Evolutionary conservation across 1,284 basidiomycete species (phyloP).

Genomic region (Porogramme epimiltina): DNA sequence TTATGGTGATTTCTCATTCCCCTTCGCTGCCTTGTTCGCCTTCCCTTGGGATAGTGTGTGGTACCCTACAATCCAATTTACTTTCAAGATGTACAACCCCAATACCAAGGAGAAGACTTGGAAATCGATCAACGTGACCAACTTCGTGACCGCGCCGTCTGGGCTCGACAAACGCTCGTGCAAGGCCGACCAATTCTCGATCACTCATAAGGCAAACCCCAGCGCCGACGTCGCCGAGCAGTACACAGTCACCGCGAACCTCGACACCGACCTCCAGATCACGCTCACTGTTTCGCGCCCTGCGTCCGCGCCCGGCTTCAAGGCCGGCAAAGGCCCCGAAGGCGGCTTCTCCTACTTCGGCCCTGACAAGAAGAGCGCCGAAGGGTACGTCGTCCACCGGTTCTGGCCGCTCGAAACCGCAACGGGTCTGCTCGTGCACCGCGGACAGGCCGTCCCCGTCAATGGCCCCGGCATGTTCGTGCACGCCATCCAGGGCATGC

Average conservation of each 20-base stretch:
- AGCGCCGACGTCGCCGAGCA: conserved; percentile 70
- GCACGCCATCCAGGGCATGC: conserved; percentile 98
- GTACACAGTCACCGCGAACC: conserved; percentile 83
- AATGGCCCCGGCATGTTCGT: conserved; percentile 90
- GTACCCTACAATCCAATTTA: conserved; percentile 96
- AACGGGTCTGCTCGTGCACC: conserved; percentile 72
- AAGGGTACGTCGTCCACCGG: conserved; percentile 89
- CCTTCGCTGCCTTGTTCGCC: conserved; percentile 4
- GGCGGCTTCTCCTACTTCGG: conserved; percentile 96
- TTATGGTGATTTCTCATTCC: neutral
- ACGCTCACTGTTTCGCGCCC: conserved; percentile 76
- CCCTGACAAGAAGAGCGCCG: conserved; percentile 67
- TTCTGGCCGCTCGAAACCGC: conserved; percentile 84
- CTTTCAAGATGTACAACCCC: conserved; percentile 89
- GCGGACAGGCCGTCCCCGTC: conserved; percentile 69
- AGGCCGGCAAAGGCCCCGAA: conserved; percentile 85
- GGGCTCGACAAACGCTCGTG: conserved; percentile 84
- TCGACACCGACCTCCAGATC: conserved; percentile 82
- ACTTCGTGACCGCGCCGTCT: conserved; percentile 78
- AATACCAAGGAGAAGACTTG: conserved; percentile 77
- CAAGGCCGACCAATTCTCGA: conserved; percentile 90
- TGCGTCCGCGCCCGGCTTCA: conserved; percentile 81
- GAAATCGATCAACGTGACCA: conserved; percentile 89
- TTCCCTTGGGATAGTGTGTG: conserved; percentile 59
- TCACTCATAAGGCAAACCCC: conserved; percentile 69